A percentile compares a stretch with the other conserved stretches of the same genome.
These are phyloP conservation scores for Naganishia onofrii DNA, from an alignment of 768 basidiomycete species.

Conservation along the genomic window DNA sequence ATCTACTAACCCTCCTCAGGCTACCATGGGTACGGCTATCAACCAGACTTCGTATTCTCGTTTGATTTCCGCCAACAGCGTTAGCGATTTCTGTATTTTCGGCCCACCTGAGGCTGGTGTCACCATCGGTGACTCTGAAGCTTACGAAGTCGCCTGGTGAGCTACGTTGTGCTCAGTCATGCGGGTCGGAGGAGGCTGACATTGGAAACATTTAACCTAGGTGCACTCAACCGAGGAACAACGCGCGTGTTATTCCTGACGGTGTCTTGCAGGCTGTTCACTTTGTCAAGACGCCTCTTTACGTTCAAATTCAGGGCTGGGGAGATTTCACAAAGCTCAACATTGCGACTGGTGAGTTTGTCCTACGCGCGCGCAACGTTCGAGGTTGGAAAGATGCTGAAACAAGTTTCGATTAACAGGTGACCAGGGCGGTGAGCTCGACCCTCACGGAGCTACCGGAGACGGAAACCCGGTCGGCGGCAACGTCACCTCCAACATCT, in stretches of 20 bases:
- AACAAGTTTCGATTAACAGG: no score
- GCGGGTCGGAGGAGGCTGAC: no score
- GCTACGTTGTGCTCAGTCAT: conserved; percentile 54
- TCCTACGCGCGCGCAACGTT: no score
- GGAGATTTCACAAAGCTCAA: conserved; percentile 56
- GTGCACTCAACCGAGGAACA: no score
- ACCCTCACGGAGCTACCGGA: conserved; percentile 45
- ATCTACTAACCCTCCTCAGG: conserved; percentile 44
- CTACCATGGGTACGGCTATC: conserved; percentile 48
- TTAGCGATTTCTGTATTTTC: conserved; percentile 46
- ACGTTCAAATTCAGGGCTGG: conserved; percentile 57
- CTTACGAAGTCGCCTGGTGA: conserved; percentile 52
- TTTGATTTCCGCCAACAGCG: conserved; percentile 48
- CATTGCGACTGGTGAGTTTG: conserved; percentile 50
- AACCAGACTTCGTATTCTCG: conserved; percentile 51
- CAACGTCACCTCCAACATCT: conserved; percentile 52
- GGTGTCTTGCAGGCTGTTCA: conserved; percentile 56
- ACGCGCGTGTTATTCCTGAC: conserved; percentile 55
- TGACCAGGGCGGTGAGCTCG: conserved; percentile 30
- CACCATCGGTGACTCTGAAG: conserved; percentile 25
- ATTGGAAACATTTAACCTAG: no score
- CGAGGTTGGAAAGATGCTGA: no score
- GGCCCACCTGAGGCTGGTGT: conserved; percentile 21
- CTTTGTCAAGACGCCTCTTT: conserved; percentile 57
- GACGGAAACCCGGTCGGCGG: conserved; percentile 53